Evolutionary conservation across 768 basidiomycete species (phyloP), one percentile per base, ranked within the genome.

Genomic region (Leccinellum luteum): DNA sequence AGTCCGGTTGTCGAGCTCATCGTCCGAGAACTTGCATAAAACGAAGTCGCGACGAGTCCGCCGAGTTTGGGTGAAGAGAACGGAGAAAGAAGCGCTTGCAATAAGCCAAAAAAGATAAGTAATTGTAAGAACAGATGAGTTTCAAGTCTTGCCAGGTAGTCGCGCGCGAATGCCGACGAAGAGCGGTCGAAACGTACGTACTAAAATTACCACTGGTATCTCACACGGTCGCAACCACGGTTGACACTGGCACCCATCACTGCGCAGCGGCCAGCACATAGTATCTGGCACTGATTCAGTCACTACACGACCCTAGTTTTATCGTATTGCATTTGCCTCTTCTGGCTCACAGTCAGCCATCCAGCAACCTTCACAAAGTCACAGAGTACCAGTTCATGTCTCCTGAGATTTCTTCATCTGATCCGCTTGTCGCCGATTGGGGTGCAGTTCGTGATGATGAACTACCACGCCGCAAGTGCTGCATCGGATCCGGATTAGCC

Each of bases 1-100:
- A 86, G 79, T 44, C 80, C 80, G 14, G 78, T 77, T 44, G 79
- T 66, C n/a, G 82, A 72, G 64, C 75, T 77, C 83, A 85, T 85
- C 49, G 71, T 68, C 64, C 54, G 25, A 51, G 47, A 49, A 41
- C 28, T 58, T 65, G 64, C 61, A 69, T 63, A 51, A 49, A n/a
- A 25, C n/a, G 34, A n/a, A 32, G 49, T 43, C 35, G 51, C 48
- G 21, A 23, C 19, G 34, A 31, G 47, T 41, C 35, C 45, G 47
- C 57, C 21, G 31, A 30, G 50, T 41, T 44, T 34, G 57, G 23
- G 41, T 43, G 45, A 53, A 41, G 21, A 57, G 38, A 54, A 51
- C n/a, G 47, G 41, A 54, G 48, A n/a, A 56, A 57, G 54, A 28
- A 19, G 28, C 31, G n/a, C 13, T 30, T 35, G 35, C 35, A 57